phyloP scores from a whole-genome alignment of 768 basidiomycete species.

The Amanita phalloides region DNA sequence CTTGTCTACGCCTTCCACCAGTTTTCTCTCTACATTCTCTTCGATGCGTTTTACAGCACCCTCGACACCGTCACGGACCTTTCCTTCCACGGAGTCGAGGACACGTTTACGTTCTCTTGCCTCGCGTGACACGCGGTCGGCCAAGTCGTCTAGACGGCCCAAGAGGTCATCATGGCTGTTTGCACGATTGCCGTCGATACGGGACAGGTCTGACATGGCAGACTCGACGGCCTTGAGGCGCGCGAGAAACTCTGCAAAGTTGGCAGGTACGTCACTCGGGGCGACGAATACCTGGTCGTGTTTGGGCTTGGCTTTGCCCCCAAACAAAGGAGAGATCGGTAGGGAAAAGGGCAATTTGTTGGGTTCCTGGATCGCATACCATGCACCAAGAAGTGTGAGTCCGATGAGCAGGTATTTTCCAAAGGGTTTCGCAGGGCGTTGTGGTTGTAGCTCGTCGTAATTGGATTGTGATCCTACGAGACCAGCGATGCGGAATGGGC shows the following conservation, averaged over 20 bases:
- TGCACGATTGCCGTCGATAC: slow-evolving; percentile 45
- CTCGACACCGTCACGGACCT: slow-evolving; percentile 5
- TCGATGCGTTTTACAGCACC: slow-evolving; percentile 24
- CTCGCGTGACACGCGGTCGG: slow-evolving; percentile 33
- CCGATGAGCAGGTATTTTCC: slow-evolving; percentile 32
- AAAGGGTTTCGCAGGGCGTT: background rate
- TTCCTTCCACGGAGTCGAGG: background rate
- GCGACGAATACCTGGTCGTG: slow-evolving; percentile 30
- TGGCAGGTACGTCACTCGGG: slow-evolving; percentile 49
- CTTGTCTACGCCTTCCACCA: slow-evolving; percentile 9
- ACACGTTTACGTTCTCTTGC: slow-evolving; percentile 9
- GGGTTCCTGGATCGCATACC: slow-evolving; percentile 31
- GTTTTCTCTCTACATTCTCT: slow-evolving; percentile 1
- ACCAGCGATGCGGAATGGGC: slow-evolving; percentile 22
- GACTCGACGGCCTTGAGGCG: slow-evolving; percentile 57
- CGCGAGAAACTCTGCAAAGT: slow-evolving; percentile 53
- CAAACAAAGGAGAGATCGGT: slow-evolving; percentile 13
- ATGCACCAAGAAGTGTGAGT: slow-evolving; percentile 31
- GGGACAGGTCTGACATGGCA: slow-evolving; percentile 47
- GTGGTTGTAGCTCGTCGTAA: background rate
- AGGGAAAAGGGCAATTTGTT: slow-evolving; percentile 20
- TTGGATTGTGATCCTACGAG: background rate
- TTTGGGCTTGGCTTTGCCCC: slow-evolving; percentile 6
- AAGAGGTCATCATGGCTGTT: slow-evolving; percentile 40
- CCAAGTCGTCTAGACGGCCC: slow-evolving; percentile 44